These are phyloP conservation scores for Acer campestre DNA, from an alignment of 345 rosid genomes.

Conservation along the genomic window DNA sequence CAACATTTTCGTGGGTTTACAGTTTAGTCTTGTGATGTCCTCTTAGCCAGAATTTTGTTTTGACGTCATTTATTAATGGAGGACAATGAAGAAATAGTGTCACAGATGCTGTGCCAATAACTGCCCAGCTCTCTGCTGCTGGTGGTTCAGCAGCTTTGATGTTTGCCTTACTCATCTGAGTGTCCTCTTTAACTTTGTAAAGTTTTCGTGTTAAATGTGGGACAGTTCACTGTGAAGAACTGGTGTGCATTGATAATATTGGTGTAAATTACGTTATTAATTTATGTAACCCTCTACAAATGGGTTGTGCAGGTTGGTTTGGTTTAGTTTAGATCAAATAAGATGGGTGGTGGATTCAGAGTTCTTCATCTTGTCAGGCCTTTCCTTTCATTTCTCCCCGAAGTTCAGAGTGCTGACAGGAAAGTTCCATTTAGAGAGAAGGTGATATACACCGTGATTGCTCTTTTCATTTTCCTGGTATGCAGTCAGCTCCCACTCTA, in stretches of 20 bases:
- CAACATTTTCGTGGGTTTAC: no score
- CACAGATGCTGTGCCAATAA: background rate
- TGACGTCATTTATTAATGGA: background rate
- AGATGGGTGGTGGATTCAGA: conserved; percentile 76
- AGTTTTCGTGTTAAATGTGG: background rate
- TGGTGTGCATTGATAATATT: background rate
- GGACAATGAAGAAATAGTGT: conserved; percentile 4
- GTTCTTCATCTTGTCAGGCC: conserved; percentile 80
- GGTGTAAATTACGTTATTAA: background rate
- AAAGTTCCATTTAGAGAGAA: conserved; percentile 77
- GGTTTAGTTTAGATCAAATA: conserved; percentile 4
- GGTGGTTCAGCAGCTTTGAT: background rate
- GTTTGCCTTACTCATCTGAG: conserved; percentile 2
- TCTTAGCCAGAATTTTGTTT: no score
- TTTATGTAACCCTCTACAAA: background rate
- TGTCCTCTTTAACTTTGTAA: background rate
- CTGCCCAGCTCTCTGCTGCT: conserved; percentile 1
- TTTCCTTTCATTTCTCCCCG: conserved; percentile 68
- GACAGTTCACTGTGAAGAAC: background rate
- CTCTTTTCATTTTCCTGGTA: conserved; percentile 73
- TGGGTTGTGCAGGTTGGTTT: conserved; percentile 16
- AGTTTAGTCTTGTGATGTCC: no score
- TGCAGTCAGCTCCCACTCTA: conserved; percentile 82
- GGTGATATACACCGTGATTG: conserved; percentile 74
- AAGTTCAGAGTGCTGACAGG: conserved; percentile 75